Conservation (phyloP, 78 protist species). For the Dictyostelium brefeldianum region DNA sequence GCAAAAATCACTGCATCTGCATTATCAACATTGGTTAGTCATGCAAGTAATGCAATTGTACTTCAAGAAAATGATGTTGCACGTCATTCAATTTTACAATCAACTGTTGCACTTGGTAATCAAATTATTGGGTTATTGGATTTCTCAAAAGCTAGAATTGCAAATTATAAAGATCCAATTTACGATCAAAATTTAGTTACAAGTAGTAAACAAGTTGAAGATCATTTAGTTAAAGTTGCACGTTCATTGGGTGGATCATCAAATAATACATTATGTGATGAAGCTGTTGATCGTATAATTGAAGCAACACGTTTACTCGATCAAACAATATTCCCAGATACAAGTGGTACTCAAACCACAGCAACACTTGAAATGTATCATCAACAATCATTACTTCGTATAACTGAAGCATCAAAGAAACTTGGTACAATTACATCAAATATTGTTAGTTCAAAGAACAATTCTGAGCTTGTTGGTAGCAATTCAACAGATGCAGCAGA, state of each 20-base stretch:
- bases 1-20: constrained; percentile 53
- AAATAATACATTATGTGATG: constrained; percentile 42
- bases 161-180: constrained; percentile 80
- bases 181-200: constrained; percentile 60
- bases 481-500: constrained; percentile 55
- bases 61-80: constrained; percentile 18
- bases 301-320: constrained; percentile 68
- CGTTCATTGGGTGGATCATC: constrained; percentile 47
- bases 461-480: constrained; percentile 13
- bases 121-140: constrained; percentile 46
- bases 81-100: constrained; percentile 11
- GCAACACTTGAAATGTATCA: constrained; percentile 38
- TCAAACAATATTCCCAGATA: constrained; percentile 53
- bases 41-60: constrained; percentile 31
- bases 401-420: constrained; percentile 51
- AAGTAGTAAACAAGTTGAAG: constrained; percentile 42
- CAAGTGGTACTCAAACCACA: constrained; percentile 41
- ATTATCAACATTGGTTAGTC: constrained; percentile 10
- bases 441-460: constrained; percentile 34
- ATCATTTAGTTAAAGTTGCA: constrained; percentile 18
- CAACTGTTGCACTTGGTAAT: constrained; percentile 34
- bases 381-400: constrained; percentile 40
- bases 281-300: constrained; percentile 66
- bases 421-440: constrained; percentile 64
- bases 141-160: constrained; percentile 73